Evolutionary conservation across 2,329 filamentous ascomycete genomes (phyloP), one percentile per base, ranked within the genome.

Genomic region (Nothophaeocryptopus gaeumannii): DNA sequence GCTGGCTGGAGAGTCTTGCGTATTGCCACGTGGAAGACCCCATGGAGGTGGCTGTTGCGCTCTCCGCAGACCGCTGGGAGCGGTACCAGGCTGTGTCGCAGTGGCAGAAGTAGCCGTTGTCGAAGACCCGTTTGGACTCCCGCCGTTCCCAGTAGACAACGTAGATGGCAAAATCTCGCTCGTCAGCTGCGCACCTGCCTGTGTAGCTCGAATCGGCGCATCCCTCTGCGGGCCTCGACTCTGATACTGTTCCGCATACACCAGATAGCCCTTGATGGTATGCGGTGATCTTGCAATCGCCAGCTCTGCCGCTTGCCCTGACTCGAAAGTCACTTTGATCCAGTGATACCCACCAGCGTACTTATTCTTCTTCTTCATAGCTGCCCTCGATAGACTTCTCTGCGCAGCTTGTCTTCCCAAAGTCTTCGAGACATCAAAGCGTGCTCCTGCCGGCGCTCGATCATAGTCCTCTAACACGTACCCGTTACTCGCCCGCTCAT

Each of bases 401-500:
- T 83, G 81, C 40, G 85, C 83, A 8, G 86, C 80, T 9, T 85
- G 83, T 44, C 87, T 81, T 61, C 89, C 84, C 56, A 85, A 80
- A 8, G 86, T 83, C 43, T 86, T 82, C 61, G 89, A 85, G 55
- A 86, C 80, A 54, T 88, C 86, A 74, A 86, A 92, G 1, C 86
- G 80, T 55, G 84, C 79, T 48, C 82, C 77, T 2, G 88, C 87
- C n/a, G 92, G 86, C 56, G 88, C 84, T 55, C 92, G 84, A 8
- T 90, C 83, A 70, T 97, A 97, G 71, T 96, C 91, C 72, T 97
- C 92, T 70, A 91, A 91, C 66, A 96, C 89, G 55, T 82, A 74
- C 20, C 91, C 91, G 30, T 73, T 71, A 5, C 88, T 92, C 36
- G 95, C 83, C 53, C 85, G 81, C 74, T 96, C 92, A 72, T 87